These are phyloP conservation scores for Vigna unguiculata DNA, from an alignment of 306 rosid species.

Conservation along the genomic window DNA sequence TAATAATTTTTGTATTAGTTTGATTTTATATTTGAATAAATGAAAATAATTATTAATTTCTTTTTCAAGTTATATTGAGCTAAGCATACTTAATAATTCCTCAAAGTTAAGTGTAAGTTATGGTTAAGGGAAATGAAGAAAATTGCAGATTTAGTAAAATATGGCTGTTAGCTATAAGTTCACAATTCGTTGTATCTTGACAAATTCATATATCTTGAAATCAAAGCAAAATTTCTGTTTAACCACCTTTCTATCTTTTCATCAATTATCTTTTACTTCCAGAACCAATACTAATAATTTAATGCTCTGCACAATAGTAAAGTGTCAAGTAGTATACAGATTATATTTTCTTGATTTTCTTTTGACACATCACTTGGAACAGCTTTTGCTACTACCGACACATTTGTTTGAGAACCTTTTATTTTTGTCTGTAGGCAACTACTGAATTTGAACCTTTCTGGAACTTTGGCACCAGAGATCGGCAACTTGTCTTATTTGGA, in stretches of 20 bases:
- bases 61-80: too few relatives aligned
- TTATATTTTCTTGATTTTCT: background rate
- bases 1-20: background rate
- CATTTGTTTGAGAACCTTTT: conserved; percentile 8
- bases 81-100: too few relatives aligned
- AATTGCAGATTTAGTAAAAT: too few relatives aligned
- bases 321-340: conserved; percentile 26
- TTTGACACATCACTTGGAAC: conserved; percentile 5
- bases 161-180: conserved; percentile 5
- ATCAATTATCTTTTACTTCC: conserved; percentile 24
- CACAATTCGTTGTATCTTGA: conserved; percentile 17
- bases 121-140: too few relatives aligned
- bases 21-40: too few relatives aligned
- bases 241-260: background rate
- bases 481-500: conserved; percentile 63
- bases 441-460: conserved; percentile 62
- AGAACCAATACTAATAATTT: background rate
- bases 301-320: conserved; percentile 34
- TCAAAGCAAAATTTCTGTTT: conserved; percentile 21
- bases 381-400: conserved; percentile 7
- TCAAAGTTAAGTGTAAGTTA: too few relatives aligned
- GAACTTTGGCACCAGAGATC: conserved; percentile 75
- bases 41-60: too few relatives aligned
- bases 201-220: conserved; percentile 9
- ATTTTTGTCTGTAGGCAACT: conserved; percentile 72